Evolutionary conservation across 495 filamentous ascomycete genomes (phyloP).

Genomic region (Aspergillus nanangensis): DNA sequence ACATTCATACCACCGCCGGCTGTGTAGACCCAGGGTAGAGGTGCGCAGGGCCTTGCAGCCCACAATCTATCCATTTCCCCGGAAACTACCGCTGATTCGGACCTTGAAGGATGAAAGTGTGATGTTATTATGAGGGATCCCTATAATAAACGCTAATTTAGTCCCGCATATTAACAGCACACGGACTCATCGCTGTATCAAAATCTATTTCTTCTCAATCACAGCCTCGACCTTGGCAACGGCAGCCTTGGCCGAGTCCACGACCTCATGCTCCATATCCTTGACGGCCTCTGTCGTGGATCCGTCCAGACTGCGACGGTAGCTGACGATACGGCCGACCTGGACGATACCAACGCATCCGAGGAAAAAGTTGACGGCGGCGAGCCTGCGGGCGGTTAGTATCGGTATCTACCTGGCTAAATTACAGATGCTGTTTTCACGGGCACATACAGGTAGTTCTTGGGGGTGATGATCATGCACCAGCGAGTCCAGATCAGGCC

Average conservation of each 20-base stretch:
- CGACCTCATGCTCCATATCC: slow-evolving; percentile 43
- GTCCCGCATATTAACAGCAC: neutral
- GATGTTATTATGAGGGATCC: neutral
- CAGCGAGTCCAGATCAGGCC: slow-evolving; percentile 96
- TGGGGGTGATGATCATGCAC: slow-evolving; percentile 95
- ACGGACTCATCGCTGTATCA: neutral
- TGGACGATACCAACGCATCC: slow-evolving; percentile 81
- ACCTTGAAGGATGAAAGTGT: no score
- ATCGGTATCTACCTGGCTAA: no score
- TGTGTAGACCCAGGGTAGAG: neutral
- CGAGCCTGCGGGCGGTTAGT: no score
- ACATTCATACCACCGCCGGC: slow-evolving; percentile 1
- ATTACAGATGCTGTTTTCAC: no score
- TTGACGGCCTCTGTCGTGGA: slow-evolving; percentile 41
- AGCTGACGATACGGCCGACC: slow-evolving; percentile 68
- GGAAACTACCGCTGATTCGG: neutral
- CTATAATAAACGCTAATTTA: neutral
- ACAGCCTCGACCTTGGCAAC: slow-evolving; percentile 20
- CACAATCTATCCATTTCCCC: neutral
- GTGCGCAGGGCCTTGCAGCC: neutral
- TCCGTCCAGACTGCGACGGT: slow-evolving; percentile 54
- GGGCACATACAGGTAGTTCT: slow-evolving; percentile 81
- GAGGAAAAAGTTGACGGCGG: slow-evolving; percentile 98
- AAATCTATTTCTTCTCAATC: neutral
- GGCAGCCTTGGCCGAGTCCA: slow-evolving; percentile 34